Conservation (phyloP, 306 rosid genomes). For the Dryas alaskensis region DNA sequence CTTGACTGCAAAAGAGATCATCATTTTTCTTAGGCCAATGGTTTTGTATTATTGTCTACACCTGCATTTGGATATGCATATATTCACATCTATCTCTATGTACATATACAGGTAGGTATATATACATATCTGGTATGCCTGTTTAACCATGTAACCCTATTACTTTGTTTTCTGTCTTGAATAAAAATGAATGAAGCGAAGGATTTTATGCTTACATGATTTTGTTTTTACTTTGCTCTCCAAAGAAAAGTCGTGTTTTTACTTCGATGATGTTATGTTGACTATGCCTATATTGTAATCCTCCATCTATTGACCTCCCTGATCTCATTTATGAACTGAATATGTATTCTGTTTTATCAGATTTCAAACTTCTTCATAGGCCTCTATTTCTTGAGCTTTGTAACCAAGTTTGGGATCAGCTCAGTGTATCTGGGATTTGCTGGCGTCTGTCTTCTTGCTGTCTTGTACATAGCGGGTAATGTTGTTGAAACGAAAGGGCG, state of each 20-base stretch:
- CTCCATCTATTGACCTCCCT: not conserved
- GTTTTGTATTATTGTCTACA: not conserved
- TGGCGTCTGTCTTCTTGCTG: conserved; percentile 73
- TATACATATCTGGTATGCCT: not conserved
- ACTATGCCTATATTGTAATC: not conserved
- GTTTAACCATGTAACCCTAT: not conserved
- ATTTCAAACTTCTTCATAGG: conserved; percentile 87
- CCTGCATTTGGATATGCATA: not conserved
- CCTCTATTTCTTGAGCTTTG: conserved; percentile 90
- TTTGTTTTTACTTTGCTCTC: not conserved
- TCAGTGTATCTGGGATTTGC: conserved; percentile 80
- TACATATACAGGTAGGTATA: too few relatives aligned
- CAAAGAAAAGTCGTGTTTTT: too few relatives aligned
- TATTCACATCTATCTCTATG: not conserved
- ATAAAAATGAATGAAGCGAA: not conserved
- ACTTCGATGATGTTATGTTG: not conserved
- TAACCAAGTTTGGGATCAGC: conserved; percentile 91
- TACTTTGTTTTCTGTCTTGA: not conserved
- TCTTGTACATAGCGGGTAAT: conserved; percentile 73
- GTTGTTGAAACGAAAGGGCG: conserved; percentile 96
- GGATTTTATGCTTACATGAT: not conserved
- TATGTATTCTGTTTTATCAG: conserved; percentile 39
- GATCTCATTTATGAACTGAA: conserved; percentile 9
- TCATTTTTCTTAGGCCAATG: not conserved
- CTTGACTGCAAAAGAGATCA: not conserved